phyloP scores from a whole-genome alignment of 129 eudicot genomes.

The Helianthus annuus region HanXRQr2.0-SUNRISE NC_035445.2:161913521-161914020 shows the following conservation, averaged over 20 bases:
- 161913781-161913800: neutral
- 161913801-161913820: neutral
- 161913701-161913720: neutral
- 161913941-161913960: conserved; percentile 12
- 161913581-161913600: neutral
- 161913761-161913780: conserved; percentile 4
- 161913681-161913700: neutral
- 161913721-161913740: neutral
- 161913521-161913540: neutral
- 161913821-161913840: conserved; percentile 5
- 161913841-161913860: conserved; percentile 9
- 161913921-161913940: neutral
- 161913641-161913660: neutral
- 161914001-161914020: neutral
- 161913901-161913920: neutral
- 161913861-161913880: conserved; percentile 1
- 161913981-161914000: conserved; percentile 8
- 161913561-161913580: neutral
- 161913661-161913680: neutral
- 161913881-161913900: neutral
- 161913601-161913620: conserved; percentile 1
- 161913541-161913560: neutral
- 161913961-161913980: neutral
- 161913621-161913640: neutral
- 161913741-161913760: neutral